A percentile compares a stretch with the other conserved stretches of the same genome.
phyloP scores from a whole-genome alignment of 768 basidiomycete species.

The Cantharellus cinnabarinus region DNA sequence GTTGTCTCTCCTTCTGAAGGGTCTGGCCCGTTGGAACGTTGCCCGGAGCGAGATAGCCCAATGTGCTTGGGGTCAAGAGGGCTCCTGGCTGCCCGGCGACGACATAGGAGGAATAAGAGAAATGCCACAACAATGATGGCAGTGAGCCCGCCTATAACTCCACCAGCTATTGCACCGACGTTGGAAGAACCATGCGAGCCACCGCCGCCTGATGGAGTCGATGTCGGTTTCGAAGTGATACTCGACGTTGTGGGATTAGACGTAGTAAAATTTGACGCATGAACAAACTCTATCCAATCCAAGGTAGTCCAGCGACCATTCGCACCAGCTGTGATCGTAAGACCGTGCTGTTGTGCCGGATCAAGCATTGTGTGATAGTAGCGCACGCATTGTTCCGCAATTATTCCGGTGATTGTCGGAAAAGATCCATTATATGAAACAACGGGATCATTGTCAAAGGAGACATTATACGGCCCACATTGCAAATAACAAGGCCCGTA shows the following conservation, averaged over 20 bases:
- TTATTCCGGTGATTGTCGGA: not conserved
- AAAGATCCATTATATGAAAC: not conserved
- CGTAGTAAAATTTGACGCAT: too few relatives aligned
- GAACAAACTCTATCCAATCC: too few relatives aligned
- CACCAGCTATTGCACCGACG: constrained; percentile 2
- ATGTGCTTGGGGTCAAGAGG: too few relatives aligned
- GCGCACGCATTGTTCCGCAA: not conserved
- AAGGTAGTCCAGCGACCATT: too few relatives aligned
- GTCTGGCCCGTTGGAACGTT: too few relatives aligned
- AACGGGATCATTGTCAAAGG: not conserved
- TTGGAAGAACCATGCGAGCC: not conserved
- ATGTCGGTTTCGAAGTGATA: too few relatives aligned
- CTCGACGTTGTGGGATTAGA: too few relatives aligned
- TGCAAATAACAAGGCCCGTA: not conserved
- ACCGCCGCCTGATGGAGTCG: not conserved
- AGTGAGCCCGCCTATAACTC: constrained; percentile 1
- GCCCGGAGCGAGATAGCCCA: too few relatives aligned
- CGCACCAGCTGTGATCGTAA: not conserved
- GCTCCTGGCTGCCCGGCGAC: not conserved
- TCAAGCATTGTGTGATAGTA: not conserved
- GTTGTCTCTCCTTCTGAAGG: too few relatives aligned
- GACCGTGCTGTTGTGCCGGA: not conserved
- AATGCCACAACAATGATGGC: not conserved
- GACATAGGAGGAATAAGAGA: not conserved
- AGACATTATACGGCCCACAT: not conserved